Base-by-base conservation (phyloP, 441 rosid species). In the Gossypium schwendimanii region DNA sequence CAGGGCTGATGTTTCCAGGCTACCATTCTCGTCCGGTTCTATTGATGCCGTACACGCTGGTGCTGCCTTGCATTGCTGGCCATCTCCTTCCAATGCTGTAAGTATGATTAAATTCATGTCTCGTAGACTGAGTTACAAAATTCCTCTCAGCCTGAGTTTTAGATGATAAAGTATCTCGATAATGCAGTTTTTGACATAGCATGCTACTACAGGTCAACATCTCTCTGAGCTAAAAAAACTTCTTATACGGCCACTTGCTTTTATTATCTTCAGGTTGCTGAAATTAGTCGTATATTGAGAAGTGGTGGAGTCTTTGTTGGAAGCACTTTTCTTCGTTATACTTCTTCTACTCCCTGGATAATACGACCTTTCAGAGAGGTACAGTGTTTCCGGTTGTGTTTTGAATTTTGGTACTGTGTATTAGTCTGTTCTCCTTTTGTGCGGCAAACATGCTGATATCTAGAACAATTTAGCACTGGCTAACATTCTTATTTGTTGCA, bases 1-100 rank as follows among this genome's bases (percentile, higher is more conserved):
- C 70, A 87, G 98, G 77, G 98, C 97, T 72, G 97, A 94, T 73
- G 86, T 94, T 71, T 85, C 92, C 33, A 87, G 98, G 61, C 97
- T 92, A 71, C 97, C 97, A 41, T 94, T 94, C 71, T 58, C 88
- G 10, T 88, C 97, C 0, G 83, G 87, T 71, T 90, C 93, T 41
- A 82, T 94, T 79, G 98, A 92, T 53, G 97, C 97, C 50, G 85
- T 92, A 71, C 98, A 94, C 76, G 98, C 97, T 76, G 97, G 94
- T 73, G 97, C 97, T 4, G 98, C 98, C 33, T 73, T 94, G 61
- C 97, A 92, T 59, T 94, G 97, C 78, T 94, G 97, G 97, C 94
- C 98, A 62, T 89, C 97, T 75, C 87, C 95, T 80, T 90, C 98
- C 6, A 94, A 85, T 79, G 98, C 97, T 54, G 97, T 89, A 83